phyloP scores from a whole-genome alignment of 2,329 filamentous ascomycete species.

The Colletotrichum endophyticum region DNA sequence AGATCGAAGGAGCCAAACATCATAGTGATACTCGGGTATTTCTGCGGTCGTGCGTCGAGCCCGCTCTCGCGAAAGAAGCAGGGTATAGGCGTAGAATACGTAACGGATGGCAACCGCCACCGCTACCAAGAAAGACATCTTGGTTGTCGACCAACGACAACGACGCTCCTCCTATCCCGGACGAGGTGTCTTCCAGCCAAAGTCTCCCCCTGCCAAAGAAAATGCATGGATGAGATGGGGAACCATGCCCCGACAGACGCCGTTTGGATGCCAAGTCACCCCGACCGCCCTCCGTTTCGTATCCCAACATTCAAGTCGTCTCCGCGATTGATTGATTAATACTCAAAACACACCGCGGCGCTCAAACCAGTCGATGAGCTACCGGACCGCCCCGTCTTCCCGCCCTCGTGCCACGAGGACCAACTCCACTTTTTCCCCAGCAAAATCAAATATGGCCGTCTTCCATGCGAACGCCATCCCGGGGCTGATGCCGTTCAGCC shows the following conservation, averaged over 20 bases:
- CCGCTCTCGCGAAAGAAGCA: constrained; percentile 11
- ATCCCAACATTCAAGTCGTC: constrained; percentile 21
- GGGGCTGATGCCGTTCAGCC: constrained; percentile 19
- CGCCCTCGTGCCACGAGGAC: constrained; percentile 5
- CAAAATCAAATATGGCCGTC: constrained; percentile 17
- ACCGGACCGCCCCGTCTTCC: constrained; percentile 3
- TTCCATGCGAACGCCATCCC: constrained; percentile 18
- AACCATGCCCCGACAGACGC: constrained; percentile 16
- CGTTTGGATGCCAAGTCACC: constrained; percentile 19
- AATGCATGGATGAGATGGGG: constrained; percentile 9
- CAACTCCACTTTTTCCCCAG: constrained; percentile 12
- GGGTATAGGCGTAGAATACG: constrained; percentile 18
- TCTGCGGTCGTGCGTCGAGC: constrained; percentile 19
- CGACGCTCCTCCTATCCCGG: constrained; percentile 14
- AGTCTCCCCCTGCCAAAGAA: constrained; percentile 6
- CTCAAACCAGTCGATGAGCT: constrained; percentile 18
- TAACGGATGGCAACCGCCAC: constrained; percentile 16
- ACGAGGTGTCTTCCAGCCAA: constrained; percentile 15
- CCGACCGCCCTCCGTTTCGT: constrained; percentile 13
- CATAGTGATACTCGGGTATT: constrained; percentile 21
- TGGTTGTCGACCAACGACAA: constrained; percentile 13
- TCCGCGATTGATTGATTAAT: constrained; percentile 21
- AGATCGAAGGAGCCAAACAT: not conserved
- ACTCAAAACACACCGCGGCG: constrained; percentile 21
- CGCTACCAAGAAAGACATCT: constrained; percentile 6